Evolutionary conservation across 306 rosid genomes (phyloP).

Genomic region (Cicer arietinum): DNA sequence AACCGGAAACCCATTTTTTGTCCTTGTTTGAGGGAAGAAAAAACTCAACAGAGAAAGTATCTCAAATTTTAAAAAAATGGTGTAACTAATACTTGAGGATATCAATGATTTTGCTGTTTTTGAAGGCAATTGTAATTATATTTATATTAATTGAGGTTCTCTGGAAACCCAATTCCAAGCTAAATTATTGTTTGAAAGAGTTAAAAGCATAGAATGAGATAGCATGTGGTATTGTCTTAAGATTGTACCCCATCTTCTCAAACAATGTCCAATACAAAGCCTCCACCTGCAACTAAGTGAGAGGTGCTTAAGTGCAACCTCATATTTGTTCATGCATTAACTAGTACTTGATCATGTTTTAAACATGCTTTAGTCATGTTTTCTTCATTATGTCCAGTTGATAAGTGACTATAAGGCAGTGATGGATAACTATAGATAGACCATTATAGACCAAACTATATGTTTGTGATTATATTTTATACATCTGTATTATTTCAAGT

Average conservation of each 20-base stretch:
- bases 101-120: background rate
- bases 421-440: background rate
- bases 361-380: slow-evolving; percentile 41
- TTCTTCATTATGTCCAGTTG: background rate
- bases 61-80: background rate
- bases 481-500: background rate
- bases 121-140: background rate
- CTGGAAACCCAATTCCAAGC: background rate
- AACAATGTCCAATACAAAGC: background rate
- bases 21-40: background rate
- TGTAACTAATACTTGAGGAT: background rate
- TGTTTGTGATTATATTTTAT: background rate
- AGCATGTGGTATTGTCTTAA: slow-evolving; percentile 7
- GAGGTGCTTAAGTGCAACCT: background rate
- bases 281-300: background rate
- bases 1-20: slow-evolving; percentile 7
- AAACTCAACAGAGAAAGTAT: background rate
- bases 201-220: background rate
- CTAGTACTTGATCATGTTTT: background rate
- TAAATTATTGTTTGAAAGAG: background rate
- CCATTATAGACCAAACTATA: background rate
- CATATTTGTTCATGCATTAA: slow-evolving; percentile 13
- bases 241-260: background rate
- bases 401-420: slow-evolving; percentile 13
- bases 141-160: background rate